Evolutionary conservation across 1,284 basidiomycete species (phyloP), one percentile per base, ranked within the genome.

Genomic region (Athelia psychrophila): DNA sequence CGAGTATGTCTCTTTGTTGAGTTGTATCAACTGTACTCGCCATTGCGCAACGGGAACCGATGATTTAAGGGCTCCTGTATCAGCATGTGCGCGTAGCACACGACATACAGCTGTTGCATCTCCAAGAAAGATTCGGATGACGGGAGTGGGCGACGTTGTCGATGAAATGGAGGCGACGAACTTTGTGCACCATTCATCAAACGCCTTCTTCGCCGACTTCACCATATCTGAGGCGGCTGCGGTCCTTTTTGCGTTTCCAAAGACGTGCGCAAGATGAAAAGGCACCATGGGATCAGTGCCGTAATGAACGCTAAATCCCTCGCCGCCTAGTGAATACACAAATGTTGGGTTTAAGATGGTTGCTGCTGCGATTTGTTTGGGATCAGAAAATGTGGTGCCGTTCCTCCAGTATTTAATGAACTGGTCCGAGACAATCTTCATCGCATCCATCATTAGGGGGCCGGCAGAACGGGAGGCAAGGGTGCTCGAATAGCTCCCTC

Each of bases 301-400:
- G 53, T 79, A 78, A 53, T 83, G 78, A 1, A 79, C 65, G 25
- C 67, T 58, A 51, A 74, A 79, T 8, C 62, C 65, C 33, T 76
- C 69, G 5, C 77, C 75, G 1, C 62, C 58, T 2, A 61, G 51
- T 3, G 74, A 74, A 57, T 77, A 80, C 0, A 68, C 69, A 38
- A 80, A 80, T 0, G 74, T 77, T 0, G 81, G 78, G 51, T 83
- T 82, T 27, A 74, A 53, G 20, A 66, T 42, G 1, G 58, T 71
- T 2, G 75, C 68, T 0, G 56, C 49, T 0, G 60, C 50, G 15
- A 63, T 51, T 3, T 60, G 54, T 24, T 61, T 60, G 1, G 56
- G n/a, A 18, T 66, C 59, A 19, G 59, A 53, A 33, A 68, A 72
- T 0, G 73, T 76, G 1, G 71, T 60, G 0, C 80, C 80, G 0